A percentile compares a stretch with the other conserved stretches of the same genome.
Conservation (phyloP, 2,329 filamentous ascomycete species). For the Rosellinia necatrix region DNA sequence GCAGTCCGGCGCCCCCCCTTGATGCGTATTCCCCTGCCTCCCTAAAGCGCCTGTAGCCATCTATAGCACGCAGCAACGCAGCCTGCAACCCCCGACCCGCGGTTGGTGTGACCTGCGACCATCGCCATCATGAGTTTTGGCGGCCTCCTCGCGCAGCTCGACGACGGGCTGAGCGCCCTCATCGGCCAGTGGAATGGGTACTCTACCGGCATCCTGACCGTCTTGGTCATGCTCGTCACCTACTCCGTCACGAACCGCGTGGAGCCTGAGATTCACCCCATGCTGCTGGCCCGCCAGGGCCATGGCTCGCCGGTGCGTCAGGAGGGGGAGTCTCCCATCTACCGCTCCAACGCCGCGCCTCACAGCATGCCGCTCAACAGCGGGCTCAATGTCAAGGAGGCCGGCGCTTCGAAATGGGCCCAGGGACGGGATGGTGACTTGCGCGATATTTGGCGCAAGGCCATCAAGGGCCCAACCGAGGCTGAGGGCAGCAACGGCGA, state of each 20-base stretch:
- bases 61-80: constrained; percentile 6
- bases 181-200: constrained; percentile 82
- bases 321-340: constrained; percentile 82
- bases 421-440: constrained; percentile 85
- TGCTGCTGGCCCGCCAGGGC: constrained; percentile 85
- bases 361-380: constrained; percentile 80
- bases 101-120: constrained; percentile 9
- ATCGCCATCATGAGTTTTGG: constrained; percentile 47
- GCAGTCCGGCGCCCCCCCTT: not conserved
- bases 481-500: constrained; percentile 66
- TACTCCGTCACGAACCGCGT: constrained; percentile 72
- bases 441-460: constrained; percentile 85
- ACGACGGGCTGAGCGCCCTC: constrained; percentile 70
- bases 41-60: not conserved
- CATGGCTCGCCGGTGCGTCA: constrained; percentile 78
- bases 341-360: constrained; percentile 81
- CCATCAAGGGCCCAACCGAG: constrained; percentile 65
- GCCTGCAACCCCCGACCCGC: no score
- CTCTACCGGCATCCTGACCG: constrained; percentile 72
- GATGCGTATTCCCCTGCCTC: not conserved
- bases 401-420: constrained; percentile 80
- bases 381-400: constrained; percentile 81
- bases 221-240: constrained; percentile 69
- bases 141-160: constrained; percentile 67
- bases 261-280: constrained; percentile 90